Base-by-base conservation (phyloP, 108 stramenopile species). In the Nitzschia inconspicua region DNA sequence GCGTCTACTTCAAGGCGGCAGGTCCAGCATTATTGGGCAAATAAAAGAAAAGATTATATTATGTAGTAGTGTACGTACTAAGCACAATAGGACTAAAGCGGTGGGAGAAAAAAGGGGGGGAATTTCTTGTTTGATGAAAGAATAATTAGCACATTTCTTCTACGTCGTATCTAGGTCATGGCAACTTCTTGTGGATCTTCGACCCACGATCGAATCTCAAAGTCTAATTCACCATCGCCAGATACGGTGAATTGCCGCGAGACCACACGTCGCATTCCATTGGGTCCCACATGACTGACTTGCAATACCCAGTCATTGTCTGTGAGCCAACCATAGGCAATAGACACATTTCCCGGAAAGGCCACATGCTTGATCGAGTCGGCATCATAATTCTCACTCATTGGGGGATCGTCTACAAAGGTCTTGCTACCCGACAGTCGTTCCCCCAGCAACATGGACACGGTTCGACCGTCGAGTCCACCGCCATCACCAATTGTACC, bases 1-100 rank as follows among this genome's bases (percentile, higher is more conserved):
- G 78, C 49, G 85, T 83, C 19, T 93, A 93, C 62, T 93, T 93
- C 56, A 68, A 61, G 4, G 92, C 92, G 23, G 92, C 91, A 4
- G 65, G 70, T 35, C 86, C 85, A 6, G 70, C 75, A 8, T 57
- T 91, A 9, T 39, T 86, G 64, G 84, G 68, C 20, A 79, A 70
- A 52, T 67, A 80, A 62, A 40, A 65, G 25, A 9, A 49, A n/a
- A n/a, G n/a, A n/a, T n/a, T n/a, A n/a, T n/a, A n/a, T n/a, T n/a
- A n/a, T n/a, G n/a, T n/a, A n/a, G n/a, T n/a, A n/a, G n/a, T n/a
- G n/a, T n/a, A n/a, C n/a, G n/a, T n/a, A n/a, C n/a, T n/a, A n/a
- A n/a, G n/a, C n/a, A n/a, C n/a, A n/a, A n/a, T n/a, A n/a, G n/a
- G n/a, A n/a, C n/a, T n/a, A n/a, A n/a, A n/a, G n/a, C n/a, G n/a